A percentile compares a stretch with the other conserved stretches of the same genome.
Conservation (phyloP, 768 basidiomycete genomes). For the Hirschioporus abietinus region DNA sequence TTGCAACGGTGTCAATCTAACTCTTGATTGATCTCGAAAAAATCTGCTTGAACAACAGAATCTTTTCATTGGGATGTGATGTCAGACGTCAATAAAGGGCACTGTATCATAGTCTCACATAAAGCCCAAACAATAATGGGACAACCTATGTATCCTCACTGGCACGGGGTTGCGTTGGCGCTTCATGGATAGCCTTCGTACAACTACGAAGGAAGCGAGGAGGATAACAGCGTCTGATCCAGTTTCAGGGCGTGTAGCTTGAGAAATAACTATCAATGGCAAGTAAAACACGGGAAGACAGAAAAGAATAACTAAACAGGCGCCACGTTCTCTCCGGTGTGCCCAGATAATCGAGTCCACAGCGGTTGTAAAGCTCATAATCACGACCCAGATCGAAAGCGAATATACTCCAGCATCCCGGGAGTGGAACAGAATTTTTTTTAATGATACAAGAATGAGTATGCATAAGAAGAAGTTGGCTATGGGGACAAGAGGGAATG, state of each 20-base stretch:
- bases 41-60: slow-evolving; percentile 41
- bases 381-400: slow-evolving; percentile 27
- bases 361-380: background rate
- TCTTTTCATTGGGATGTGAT: slow-evolving; percentile 23
- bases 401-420: slow-evolving; percentile 28
- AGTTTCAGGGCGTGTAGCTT: slow-evolving; percentile 24
- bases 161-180: background rate
- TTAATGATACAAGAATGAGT: background rate
- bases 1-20: slow-evolving; percentile 18
- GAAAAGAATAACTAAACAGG: slow-evolving; percentile 20
- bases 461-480: background rate
- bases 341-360: slow-evolving; percentile 31
- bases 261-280: slow-evolving; percentile 9
- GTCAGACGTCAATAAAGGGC: background rate
- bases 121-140: background rate
- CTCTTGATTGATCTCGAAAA: slow-evolving; percentile 47
- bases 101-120: background rate
- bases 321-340: slow-evolving; percentile 16
- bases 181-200: slow-evolving; percentile 39
- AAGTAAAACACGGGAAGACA: background rate
- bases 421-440: background rate
- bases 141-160: background rate
- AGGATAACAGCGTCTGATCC: slow-evolving; percentile 31
- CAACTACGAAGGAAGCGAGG: slow-evolving; percentile 39
- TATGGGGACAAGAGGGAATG: background rate